Percentiles rank a stretch among this genome's conserved stretches.
These are phyloP conservation scores for Backusella luteola DNA, from an alignment of 192 early-diverging fungal species.

Conservation along the genomic window DNA sequence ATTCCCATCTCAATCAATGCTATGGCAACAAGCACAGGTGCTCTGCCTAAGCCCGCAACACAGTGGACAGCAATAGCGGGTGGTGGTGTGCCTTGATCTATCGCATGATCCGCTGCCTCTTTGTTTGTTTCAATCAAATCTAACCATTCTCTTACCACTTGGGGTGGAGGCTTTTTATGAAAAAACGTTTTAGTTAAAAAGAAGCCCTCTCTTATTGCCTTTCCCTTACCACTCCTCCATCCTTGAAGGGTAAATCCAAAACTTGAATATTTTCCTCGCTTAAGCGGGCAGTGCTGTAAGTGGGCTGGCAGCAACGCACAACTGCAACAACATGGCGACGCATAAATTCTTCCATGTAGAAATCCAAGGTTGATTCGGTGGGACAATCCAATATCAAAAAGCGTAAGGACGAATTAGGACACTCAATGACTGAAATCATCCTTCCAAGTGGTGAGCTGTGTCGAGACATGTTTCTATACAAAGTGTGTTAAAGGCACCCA, in stretches of 20 bases:
- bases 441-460: conserved; percentile 47
- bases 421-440: conserved; percentile 61
- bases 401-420: conserved; percentile 54
- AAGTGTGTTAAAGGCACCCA: neutral
- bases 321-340: conserved; percentile 78
- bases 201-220: neutral
- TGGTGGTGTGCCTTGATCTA: neutral
- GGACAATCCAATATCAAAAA: conserved; percentile 94
- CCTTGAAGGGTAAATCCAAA: conserved; percentile 86
- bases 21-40: conserved; percentile 85
- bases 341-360: conserved; percentile 72
- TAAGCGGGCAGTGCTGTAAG: conserved; percentile 65
- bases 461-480: neutral
- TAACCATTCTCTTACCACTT: conserved; percentile 57
- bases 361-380: conserved; percentile 69
- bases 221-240: conserved; percentile 72
- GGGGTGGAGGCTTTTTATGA: conserved; percentile 37
- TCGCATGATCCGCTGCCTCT: conserved; percentile 16
- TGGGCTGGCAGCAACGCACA: conserved; percentile 89
- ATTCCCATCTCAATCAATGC: conserved; percentile 79
- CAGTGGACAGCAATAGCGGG: conserved; percentile 90
- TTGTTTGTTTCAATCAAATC: conserved; percentile 55
- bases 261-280: conserved; percentile 63
- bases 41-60: conserved; percentile 92
- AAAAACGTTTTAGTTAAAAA: conserved; percentile 1